These are phyloP conservation scores for Alternaria hordeiaustralica DNA, from an alignment of 2,329 filamentous ascomycete genomes.

Conservation along the genomic window DNA sequence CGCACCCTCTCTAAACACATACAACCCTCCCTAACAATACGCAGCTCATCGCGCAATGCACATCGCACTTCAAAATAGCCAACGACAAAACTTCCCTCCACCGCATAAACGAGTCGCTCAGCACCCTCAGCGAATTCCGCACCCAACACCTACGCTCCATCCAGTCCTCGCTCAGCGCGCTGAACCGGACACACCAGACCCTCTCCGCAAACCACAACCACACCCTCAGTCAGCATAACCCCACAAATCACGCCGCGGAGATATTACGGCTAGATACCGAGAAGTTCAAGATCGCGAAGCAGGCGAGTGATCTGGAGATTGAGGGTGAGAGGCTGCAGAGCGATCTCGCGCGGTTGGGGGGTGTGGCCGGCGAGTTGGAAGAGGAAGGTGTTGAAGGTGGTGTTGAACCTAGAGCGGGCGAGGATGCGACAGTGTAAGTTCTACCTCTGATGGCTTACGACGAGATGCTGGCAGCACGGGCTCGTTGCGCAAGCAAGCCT, in stretches of 20 bases:
- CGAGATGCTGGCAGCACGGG: too few species aligned
- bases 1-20: conserved; percentile 33
- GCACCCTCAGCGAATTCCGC: conserved; percentile 83
- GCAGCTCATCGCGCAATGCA: conserved; percentile 88
- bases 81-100: conserved; percentile 85
- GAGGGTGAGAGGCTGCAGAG: conserved; percentile 90
- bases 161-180: conserved; percentile 55
- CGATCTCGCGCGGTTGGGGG: conserved; percentile 76
- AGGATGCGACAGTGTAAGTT: conserved; percentile 58
- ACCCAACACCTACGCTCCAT: conserved; percentile 68
- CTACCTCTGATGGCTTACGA: too few species aligned
- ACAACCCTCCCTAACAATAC: conserved; percentile 18
- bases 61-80: conserved; percentile 92
- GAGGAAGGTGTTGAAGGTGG: conserved; percentile 83
- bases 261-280: conserved; percentile 89
- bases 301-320: conserved; percentile 85
- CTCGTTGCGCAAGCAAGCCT: too few species aligned
- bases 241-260: conserved; percentile 78
- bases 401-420: conserved; percentile 57
- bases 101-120: conserved; percentile 83
- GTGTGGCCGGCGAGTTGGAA: conserved; percentile 81
- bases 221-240: conserved; percentile 75
- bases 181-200: conserved; percentile 77
- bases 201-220: conserved; percentile 79
- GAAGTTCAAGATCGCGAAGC: conserved; percentile 94